Percentiles rank a stretch among this genome's conserved stretches.
Evolutionary conservation across 495 filamentous ascomycete species (phyloP).

Genomic region (Aspergillus panamensis): DNA sequence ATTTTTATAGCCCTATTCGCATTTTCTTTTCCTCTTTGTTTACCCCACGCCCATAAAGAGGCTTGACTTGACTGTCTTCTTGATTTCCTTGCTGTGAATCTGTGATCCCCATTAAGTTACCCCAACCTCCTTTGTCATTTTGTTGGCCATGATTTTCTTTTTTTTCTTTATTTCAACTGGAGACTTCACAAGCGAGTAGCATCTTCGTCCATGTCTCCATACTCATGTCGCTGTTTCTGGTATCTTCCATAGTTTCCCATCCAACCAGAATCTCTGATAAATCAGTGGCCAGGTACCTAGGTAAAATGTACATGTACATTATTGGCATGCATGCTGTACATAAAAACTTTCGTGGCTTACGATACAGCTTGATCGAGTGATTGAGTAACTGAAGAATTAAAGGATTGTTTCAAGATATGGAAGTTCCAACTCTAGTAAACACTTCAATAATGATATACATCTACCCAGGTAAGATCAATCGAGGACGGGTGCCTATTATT

Average conservation of each 20-base stretch:
- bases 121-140: constrained; percentile 14
- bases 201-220: constrained; percentile 22
- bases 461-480: no score
- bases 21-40: constrained; percentile 23
- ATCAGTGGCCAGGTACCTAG: constrained; percentile 21
- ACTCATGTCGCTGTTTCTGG: constrained; percentile 25
- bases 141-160: constrained; percentile 24
- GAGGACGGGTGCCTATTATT: no score
- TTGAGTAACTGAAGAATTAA: constrained; percentile 11
- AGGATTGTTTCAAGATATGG: not conserved
- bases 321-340: constrained; percentile 37
- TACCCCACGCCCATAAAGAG: constrained; percentile 19
- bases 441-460: no score
- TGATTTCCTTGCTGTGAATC: constrained; percentile 16
- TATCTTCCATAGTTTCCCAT: constrained; percentile 23
- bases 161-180: constrained; percentile 15
- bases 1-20: constrained; percentile 20
- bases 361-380: constrained; percentile 15
- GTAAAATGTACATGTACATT: constrained; percentile 37
- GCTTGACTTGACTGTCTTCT: constrained; percentile 20
- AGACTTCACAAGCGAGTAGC: constrained; percentile 23
- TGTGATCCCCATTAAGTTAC: constrained; percentile 11
- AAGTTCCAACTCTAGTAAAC: no score
- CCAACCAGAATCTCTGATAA: constrained; percentile 16
- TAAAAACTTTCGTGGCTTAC: constrained; percentile 26